Percentiles rank a stretch among this genome's conserved stretches.
These are phyloP conservation scores for Lactifluus rugatus DNA, from an alignment of 768 basidiomycete genomes.

Conservation along the genomic window DNA sequence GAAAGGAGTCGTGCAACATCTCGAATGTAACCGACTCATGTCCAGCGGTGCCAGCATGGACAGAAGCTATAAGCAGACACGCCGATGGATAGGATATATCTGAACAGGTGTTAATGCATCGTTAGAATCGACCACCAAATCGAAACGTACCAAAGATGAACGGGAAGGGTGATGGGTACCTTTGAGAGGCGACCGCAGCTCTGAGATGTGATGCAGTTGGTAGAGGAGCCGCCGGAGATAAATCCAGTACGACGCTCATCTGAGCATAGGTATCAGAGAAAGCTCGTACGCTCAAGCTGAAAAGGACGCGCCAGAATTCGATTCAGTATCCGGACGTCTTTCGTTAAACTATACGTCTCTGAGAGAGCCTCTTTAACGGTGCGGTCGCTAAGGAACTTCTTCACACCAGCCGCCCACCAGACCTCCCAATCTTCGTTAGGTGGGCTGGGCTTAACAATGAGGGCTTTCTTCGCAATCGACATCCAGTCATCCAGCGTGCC, in stretches of 20 bases:
- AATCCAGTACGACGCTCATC: slow-evolving; percentile 35
- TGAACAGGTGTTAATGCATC: slow-evolving; percentile 25
- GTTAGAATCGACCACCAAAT: not conserved
- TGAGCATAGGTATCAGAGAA: slow-evolving; percentile 22
- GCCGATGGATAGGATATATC: slow-evolving; percentile 69
- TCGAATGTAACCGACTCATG: slow-evolving; percentile 82
- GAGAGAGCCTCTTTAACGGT: slow-evolving; percentile 37
- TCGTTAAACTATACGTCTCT: slow-evolving; percentile 52
- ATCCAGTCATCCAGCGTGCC: slow-evolving; percentile 41
- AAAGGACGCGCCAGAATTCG: slow-evolving; percentile 48
- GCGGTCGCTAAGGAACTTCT: slow-evolving; percentile 45
- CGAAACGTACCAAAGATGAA: slow-evolving; percentile 42
- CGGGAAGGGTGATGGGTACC: slow-evolving; percentile 43
- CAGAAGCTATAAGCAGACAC: slow-evolving; percentile 77
- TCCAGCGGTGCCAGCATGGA: slow-evolving; percentile 68
- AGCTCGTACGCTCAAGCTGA: not conserved
- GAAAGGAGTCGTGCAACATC: slow-evolving; percentile 76
- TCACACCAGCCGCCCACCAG: slow-evolving; percentile 50
- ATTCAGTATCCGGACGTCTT: slow-evolving; percentile 48
- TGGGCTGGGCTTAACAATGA: slow-evolving; percentile 30
- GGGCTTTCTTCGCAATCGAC: slow-evolving; percentile 35
- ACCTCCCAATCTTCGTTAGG: slow-evolving; percentile 45
- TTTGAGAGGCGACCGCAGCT: slow-evolving; percentile 40
- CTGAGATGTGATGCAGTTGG: slow-evolving; percentile 39
- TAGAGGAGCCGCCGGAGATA: slow-evolving; percentile 45